Evolutionary conservation across 805 yeast species (phyloP), one percentile per base, ranked within the genome.

Genomic region (Lipomyces kockii): DNA sequence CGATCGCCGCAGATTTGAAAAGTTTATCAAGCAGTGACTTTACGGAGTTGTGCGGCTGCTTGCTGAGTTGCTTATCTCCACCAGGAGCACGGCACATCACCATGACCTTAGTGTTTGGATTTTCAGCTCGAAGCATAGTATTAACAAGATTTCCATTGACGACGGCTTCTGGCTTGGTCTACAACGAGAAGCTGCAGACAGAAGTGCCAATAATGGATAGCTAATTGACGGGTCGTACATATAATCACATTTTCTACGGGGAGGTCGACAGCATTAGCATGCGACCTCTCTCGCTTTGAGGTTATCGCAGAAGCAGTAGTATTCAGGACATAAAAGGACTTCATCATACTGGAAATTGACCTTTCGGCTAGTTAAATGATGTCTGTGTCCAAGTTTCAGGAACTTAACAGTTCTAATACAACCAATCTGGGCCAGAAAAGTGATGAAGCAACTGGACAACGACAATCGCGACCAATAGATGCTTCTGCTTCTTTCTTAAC

Each of bases 401-500:
- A 43, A 43, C 49, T n/a, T 2, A 17, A 7, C 49, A n/a, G 49
- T 43, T n/a, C 22, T n/a, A n/a, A 17, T n/a, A 43, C 20, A 6
- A 6, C 49, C 11, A n/a, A 7, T n/a, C 6, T 17, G 20, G 49
- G 22, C 22, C 14, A 12, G 43, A 14, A 17, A 37, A 37, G 17
- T 12, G 49, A 17, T 43, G 49, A 8, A 1, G 49, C 20, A 43
- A 43, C 59, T 8, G 34, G 9, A 56, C 37, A 56, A 56, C 58
- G 7, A 29, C 43, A 55, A 32, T 14, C n/a, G 12, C 59, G 11
- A 20, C 59, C 22, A 20, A 3, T 32, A 2, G 29, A 17, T 34
- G 25, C 59, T 20, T 56, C 59, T 32, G 39, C 22, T 27, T 56
- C 25, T 7, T 39, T 55, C n/a, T 59, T 35, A 17, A 17, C 34